These are phyloP conservation scores for Meyerozyma carpophila DNA, from an alignment of 1,139 yeast species.

Conservation along the genomic window DNA sequence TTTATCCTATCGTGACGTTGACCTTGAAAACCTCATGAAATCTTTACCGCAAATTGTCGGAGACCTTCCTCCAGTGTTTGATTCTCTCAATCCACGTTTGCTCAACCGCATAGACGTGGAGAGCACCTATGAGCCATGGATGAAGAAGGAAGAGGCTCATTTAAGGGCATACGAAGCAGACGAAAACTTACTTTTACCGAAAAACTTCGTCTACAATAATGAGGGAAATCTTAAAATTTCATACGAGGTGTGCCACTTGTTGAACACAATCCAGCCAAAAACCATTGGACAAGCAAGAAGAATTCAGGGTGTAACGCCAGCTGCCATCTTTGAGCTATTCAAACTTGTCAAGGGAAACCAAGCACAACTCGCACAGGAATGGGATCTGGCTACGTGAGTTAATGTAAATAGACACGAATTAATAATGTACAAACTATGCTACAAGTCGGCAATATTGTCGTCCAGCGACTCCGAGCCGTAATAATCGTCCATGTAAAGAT, in stretches of 20 bases:
- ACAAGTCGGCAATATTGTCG: neutral
- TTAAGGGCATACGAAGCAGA: conserved; percentile 79
- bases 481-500: neutral
- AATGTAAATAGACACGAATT: conserved; percentile 8
- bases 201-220: conserved; percentile 55
- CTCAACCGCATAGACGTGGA: conserved; percentile 65
- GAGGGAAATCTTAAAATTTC: conserved; percentile 50
- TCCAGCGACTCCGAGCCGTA: neutral
- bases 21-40: conserved; percentile 25
- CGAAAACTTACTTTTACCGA: conserved; percentile 66
- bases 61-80: conserved; percentile 11
- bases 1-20: conserved; percentile 34
- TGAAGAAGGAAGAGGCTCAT: conserved; percentile 65
- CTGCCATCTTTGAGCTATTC: conserved; percentile 66
- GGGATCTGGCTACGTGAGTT: neutral
- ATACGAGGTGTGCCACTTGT: conserved; percentile 64
- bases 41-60: conserved; percentile 21
- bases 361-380: conserved; percentile 9
- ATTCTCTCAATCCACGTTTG: conserved; percentile 46
- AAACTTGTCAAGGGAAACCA: conserved; percentile 34
- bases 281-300: conserved; percentile 94
- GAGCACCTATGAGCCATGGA: conserved; percentile 78
- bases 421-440: neutral
- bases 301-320: conserved; percentile 92
- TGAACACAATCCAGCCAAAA: conserved; percentile 75